These are phyloP conservation scores for Aurifilum marmelostoma DNA, from an alignment of 2,329 filamentous ascomycete species.

Conservation along the genomic window DNA sequence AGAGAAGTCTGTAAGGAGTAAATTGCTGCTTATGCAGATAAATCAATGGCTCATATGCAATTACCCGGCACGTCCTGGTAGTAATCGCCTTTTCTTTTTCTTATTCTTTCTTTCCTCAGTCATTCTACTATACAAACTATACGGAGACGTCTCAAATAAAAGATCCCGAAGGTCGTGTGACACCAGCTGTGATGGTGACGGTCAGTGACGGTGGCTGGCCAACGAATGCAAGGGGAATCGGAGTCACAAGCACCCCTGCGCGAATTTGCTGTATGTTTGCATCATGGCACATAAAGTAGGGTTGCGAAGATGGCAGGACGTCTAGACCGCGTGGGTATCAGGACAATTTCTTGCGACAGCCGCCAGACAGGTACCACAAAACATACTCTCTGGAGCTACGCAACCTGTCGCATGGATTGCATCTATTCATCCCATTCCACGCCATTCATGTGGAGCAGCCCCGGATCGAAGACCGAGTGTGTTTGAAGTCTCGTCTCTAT, in stretches of 20 bases:
- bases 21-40: constrained; percentile 15
- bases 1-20: neutral
- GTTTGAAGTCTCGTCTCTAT: neutral
- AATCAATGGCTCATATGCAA: neutral
- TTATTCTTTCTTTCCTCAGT: no score
- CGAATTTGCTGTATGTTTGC: constrained; percentile 18
- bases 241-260: neutral
- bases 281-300: constrained; percentile 16
- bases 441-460: neutral
- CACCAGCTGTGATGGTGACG: neutral
- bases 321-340: neutral
- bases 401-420: neutral
- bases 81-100: neutral
- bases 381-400: neutral
- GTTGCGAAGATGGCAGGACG: constrained; percentile 8
- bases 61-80: neutral
- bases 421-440: no score
- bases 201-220: neutral
- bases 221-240: neutral
- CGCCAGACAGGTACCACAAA: neutral
- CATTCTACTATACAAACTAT: no score
- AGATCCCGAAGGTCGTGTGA: neutral
- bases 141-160: neutral
- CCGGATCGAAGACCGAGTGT: neutral
- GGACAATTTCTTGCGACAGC: neutral